A percentile compares a stretch with the other conserved stretches of the same genome.
These are phyloP conservation scores for Volvox africanus DNA, from an alignment of 139 green algal genomes.

Conservation along the genomic window DNA sequence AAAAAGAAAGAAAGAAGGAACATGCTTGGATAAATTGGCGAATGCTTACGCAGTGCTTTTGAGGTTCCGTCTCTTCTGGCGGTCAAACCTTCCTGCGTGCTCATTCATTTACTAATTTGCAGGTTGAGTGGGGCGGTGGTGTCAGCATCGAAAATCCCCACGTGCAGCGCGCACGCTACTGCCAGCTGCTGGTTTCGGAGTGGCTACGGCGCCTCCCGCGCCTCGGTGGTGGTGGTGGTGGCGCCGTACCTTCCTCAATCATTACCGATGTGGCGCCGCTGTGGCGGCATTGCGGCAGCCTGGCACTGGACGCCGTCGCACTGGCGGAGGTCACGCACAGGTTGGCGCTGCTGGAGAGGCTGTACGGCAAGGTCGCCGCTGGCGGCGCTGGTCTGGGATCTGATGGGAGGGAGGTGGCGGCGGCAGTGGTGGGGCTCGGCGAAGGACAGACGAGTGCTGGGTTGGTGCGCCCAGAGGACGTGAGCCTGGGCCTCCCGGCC, in stretches of 20 bases:
- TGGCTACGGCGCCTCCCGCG: constrained; percentile 51
- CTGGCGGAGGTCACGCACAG: constrained; percentile 50
- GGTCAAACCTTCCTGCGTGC: no score
- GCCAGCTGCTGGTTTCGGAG: constrained; percentile 77
- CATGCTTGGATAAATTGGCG: no score
- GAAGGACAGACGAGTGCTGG: neutral
- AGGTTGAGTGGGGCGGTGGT: constrained; percentile 87
- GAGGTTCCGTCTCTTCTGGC: no score
- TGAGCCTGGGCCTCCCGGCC: constrained; percentile 9
- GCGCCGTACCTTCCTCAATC: constrained; percentile 61
- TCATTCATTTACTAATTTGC: neutral
- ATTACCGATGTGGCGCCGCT: constrained; percentile 85
- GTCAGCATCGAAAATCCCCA: constrained; percentile 89
- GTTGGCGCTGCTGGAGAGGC: constrained; percentile 22
- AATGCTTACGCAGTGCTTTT: no score
- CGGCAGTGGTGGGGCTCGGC: constrained; percentile 1
- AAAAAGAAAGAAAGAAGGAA: no score
- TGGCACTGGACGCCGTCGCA: constrained; percentile 76
- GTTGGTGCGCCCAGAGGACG: constrained; percentile 41
- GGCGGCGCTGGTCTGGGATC: constrained; percentile 6
- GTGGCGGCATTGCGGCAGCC: constrained; percentile 76
- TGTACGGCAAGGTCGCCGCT: constrained; percentile 32
- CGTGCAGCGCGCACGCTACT: constrained; percentile 89
- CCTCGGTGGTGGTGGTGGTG: constrained; percentile 16
- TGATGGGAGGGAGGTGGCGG: constrained; percentile 15